Conservation (phyloP, 106 monocot species). For the Cymbidium sinense region DNA sequence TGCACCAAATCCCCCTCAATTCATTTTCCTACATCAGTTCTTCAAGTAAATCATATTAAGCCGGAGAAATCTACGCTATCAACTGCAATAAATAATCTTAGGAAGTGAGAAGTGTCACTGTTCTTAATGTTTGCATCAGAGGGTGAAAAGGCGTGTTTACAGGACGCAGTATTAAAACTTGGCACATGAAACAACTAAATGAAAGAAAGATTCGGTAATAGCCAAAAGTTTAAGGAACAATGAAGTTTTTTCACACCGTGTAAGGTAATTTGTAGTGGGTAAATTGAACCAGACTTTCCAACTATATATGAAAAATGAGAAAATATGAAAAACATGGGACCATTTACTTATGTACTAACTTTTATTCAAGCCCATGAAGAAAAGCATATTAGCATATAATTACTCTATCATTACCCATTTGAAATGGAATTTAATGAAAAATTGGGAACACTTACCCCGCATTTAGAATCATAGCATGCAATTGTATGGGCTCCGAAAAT, state of each 20-base stretch:
- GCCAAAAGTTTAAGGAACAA: background rate
- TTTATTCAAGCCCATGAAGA: background rate
- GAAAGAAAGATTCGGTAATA: background rate
- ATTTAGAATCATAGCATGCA: too few relatives aligned
- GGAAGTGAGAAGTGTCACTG: background rate
- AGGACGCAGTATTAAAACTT: background rate
- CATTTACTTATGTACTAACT: background rate
- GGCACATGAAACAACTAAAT: background rate
- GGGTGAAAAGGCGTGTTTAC: background rate
- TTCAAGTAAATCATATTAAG: too few relatives aligned
- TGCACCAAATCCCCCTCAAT: too few relatives aligned
- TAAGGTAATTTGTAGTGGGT: background rate
- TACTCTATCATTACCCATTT: background rate
- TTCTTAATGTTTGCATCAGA: too few relatives aligned
- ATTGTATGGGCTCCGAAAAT: too few relatives aligned
- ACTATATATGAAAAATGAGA: background rate
- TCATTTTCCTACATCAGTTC: background rate
- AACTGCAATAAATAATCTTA: background rate
- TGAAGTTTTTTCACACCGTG: background rate
- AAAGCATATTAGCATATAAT: background rate
- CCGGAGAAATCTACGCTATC: background rate
- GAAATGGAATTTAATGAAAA: background rate
- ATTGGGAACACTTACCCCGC: background rate
- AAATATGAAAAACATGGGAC: background rate
- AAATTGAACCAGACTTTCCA: background rate